phyloP scores from a whole-genome alignment of 2,329 filamentous ascomycete species.

The Ophiostoma fasciatum region DNA sequence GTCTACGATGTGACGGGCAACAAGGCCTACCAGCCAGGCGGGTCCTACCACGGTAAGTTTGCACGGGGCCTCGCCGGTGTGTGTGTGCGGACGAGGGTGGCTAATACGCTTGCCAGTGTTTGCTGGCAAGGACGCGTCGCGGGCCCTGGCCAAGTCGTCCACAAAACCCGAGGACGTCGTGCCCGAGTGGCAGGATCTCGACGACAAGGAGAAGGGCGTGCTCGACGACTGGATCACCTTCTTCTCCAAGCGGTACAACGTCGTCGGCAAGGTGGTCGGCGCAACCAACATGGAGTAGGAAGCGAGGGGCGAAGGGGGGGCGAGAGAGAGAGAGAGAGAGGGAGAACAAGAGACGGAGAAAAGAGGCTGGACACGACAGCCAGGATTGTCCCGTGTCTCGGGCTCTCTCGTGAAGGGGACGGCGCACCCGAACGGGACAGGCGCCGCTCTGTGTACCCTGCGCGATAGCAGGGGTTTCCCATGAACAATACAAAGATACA shows the following conservation, averaged over 20 bases:
- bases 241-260: conserved; percentile 93
- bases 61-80: too few relatives aligned
- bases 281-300: conserved; percentile 39
- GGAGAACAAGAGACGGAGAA: too few relatives aligned
- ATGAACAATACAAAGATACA: too few relatives aligned
- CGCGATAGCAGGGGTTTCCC: too few relatives aligned
- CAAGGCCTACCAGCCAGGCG: conserved; percentile 67
- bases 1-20: conserved; percentile 93
- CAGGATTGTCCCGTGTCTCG: too few relatives aligned
- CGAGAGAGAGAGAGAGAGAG: neutral
- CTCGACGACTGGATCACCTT: conserved; percentile 91
- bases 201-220: conserved; percentile 70
- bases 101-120: conserved; percentile 49
- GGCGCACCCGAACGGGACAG: too few relatives aligned
- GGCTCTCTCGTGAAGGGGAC: too few relatives aligned
- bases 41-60: conserved; percentile 66
- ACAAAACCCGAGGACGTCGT: conserved; percentile 71
- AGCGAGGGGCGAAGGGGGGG: neutral
- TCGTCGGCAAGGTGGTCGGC: conserved; percentile 54
- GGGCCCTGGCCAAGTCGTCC: conserved; percentile 74
- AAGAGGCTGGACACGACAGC: too few relatives aligned
- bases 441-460: too few relatives aligned
- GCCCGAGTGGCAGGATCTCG: conserved; percentile 69
- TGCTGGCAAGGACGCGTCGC: conserved; percentile 88
- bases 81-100: too few relatives aligned